These are phyloP conservation scores for Leccinum solheimii DNA, from an alignment of 1,284 basidiomycete species.

Conservation along the genomic window DNA sequence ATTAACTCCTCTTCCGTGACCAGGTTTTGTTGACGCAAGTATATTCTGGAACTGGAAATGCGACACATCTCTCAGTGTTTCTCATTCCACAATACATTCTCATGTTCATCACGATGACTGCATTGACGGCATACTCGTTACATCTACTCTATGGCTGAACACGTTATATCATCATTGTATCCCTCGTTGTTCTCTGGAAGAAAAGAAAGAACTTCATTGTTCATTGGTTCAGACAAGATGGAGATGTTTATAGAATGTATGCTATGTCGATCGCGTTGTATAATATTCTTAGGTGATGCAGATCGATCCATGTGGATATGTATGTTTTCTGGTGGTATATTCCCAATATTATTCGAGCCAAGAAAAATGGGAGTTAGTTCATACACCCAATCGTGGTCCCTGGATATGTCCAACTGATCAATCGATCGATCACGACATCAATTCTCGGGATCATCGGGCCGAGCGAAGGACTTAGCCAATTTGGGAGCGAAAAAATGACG, in stretches of 20 bases:
- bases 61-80: conserved; percentile 61
- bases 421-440: background rate
- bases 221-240: background rate
- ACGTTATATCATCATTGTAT: background rate
- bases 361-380: background rate
- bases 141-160: conserved; percentile 45
- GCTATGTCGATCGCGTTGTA: background rate
- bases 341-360: background rate
- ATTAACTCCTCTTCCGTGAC: background rate
- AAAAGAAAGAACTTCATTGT: background rate
- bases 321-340: background rate
- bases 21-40: conserved; percentile 67
- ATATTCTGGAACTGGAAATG: conserved; percentile 63
- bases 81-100: conserved; percentile 67
- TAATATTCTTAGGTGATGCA: background rate
- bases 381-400: background rate
- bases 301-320: background rate
- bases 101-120: conserved; percentile 65
- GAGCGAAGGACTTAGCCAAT: background rate
- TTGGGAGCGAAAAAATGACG: background rate
- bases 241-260: background rate
- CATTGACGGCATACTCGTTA: conserved; percentile 56
- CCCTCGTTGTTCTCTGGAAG: background rate
- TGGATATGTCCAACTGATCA: background rate
- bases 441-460: background rate